Evolutionary conservation across 23 red algal genomes (phyloP).

Genomic region (Gracilaria caudata): DNA sequence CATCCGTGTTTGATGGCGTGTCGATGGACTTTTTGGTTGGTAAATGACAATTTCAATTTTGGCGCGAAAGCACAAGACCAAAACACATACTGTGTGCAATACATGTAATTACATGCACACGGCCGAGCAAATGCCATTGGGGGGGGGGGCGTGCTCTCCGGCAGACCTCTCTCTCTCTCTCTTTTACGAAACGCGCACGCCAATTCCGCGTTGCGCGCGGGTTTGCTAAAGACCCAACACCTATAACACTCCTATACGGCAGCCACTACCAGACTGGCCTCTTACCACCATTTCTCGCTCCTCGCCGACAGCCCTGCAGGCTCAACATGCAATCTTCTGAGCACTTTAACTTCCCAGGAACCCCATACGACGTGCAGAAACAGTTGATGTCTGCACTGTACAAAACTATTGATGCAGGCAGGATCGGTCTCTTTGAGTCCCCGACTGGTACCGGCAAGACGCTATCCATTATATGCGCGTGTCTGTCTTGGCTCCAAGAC

Average conservation of each 20-base stretch:
- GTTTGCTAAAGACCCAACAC: too few species aligned
- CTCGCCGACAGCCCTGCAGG: not conserved
- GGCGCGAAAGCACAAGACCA: slow-evolving; percentile 1
- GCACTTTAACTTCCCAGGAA: slow-evolving; percentile 58
- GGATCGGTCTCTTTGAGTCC: slow-evolving; percentile 89
- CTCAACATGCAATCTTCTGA: not conserved
- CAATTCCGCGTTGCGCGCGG: too few species aligned
- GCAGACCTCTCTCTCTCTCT: too few species aligned
- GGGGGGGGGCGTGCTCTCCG: too few species aligned
- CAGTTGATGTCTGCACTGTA: slow-evolving; percentile 80
- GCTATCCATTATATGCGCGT: slow-evolving; percentile 88
- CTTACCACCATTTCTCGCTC: not conserved
- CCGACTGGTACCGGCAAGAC: slow-evolving; percentile 98
- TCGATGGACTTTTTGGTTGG: not conserved
- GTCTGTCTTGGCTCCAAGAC: slow-evolving; percentile 80
- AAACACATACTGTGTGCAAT: not conserved
- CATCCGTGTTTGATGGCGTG: not conserved
- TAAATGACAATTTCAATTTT: not conserved
- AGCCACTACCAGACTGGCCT: not conserved
- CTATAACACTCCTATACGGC: too few species aligned
- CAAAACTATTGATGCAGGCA: slow-evolving; percentile 61
- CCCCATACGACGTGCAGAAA: slow-evolving; percentile 76
- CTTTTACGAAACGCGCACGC: too few species aligned
- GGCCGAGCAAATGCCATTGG: too few species aligned
- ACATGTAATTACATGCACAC: not conserved